Base-by-base conservation (phyloP, 352 stramenopile species). In the Phytophthora niederhauseri region DNA sequence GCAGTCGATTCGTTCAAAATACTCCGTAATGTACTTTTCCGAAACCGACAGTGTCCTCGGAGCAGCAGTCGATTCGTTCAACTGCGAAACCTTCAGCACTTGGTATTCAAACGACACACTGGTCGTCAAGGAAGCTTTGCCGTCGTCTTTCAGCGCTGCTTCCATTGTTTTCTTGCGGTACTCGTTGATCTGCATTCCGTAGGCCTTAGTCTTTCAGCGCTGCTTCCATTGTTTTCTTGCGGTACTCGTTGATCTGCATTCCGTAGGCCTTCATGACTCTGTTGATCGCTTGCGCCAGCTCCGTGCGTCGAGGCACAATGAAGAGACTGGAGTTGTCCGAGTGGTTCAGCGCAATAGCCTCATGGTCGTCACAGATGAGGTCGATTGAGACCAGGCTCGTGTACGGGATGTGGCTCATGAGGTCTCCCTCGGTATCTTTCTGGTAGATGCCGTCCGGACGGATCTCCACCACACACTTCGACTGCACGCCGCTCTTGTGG, bases 291-390 rank as follows among this genome's bases (percentile, higher is more conserved):
- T 84, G 80, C n/a, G 82, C 84, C 38, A 95, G 77, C 26, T 93
- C 87, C 6, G 82, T 90, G 15, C 85, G 84, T 66, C 76, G 80
- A 50, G 78, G 68, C 0, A 93, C 81, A 51, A 91, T 55, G 48
- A 95, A 95, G 8, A 95, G 61, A 64, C 87, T 95, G 48, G 87
- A 95, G 50, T 93, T 93, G 67, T 93, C 84, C 34, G 85, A 84
- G 52, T 95, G 85, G 62, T 95, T 95, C 11, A 95, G 67, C 6
- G 78, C 56, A 57, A 95, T 88, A 12, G 84, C 85, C 12, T 89
- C 78, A 54, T 85, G 81, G 55, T 92, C 73, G 62, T 95, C 84
- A 45, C 80, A 90, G n/a, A 95, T 85, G 52, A 95, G 43, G 55
- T 95, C 85, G 38, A 95, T 92, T 0, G 87, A 95, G 22, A 95